Evolutionary conservation across 148 eudicot species (phyloP).

Genomic region (Talinum fruticosum): DNA sequence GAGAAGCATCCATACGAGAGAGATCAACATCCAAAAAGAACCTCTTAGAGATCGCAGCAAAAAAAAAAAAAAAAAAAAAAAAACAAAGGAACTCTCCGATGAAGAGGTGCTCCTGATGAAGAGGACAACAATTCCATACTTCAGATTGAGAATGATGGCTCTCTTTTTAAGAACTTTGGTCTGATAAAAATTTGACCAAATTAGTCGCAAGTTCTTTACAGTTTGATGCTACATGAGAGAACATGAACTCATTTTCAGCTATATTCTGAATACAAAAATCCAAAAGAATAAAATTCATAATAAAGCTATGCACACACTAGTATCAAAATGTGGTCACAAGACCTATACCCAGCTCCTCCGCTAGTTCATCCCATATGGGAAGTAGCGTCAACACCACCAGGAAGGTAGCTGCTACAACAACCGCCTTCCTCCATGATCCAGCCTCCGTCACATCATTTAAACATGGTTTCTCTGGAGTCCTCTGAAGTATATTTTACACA

Average conservation of each 20-base stretch:
- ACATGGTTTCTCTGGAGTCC: constrained; percentile 95
- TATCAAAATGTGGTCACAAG: constrained; percentile 65
- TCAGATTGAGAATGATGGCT: neutral
- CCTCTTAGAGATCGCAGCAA: too few species aligned
- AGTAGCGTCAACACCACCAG: constrained; percentile 77
- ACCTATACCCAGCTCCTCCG: constrained; percentile 91
- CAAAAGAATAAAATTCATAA: constrained; percentile 23
- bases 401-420: constrained; percentile 43
- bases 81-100: too few species aligned
- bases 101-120: too few species aligned
- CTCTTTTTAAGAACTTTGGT: neutral
- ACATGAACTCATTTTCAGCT: constrained; percentile 18
- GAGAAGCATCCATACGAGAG: too few species aligned
- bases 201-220: neutral
- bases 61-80: too few species aligned
- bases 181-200: neutral
- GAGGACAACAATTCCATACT: too few species aligned
- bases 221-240: neutral
- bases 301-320: constrained; percentile 12
- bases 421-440: constrained; percentile 71
- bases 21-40: too few species aligned
- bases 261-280: neutral
- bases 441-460: constrained; percentile 93
- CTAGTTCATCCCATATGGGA: constrained; percentile 96
- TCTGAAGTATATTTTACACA: constrained; percentile 41